These are phyloP conservation scores for Leccinum subtestaceum DNA, from an alignment of 768 basidiomycete species.

Conservation along the genomic window DNA sequence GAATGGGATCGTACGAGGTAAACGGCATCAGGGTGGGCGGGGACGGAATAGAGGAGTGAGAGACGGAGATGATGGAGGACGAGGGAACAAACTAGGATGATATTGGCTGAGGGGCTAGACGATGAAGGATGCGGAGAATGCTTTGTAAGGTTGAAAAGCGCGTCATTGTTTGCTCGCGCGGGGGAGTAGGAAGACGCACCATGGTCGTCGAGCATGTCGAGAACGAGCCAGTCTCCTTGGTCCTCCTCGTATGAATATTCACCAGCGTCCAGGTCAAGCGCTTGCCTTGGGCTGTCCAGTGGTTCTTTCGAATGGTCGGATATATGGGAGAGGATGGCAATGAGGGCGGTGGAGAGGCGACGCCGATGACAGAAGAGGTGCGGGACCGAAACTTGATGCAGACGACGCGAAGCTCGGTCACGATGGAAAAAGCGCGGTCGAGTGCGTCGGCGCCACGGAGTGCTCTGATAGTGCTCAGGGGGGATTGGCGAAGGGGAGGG, in stretches of 20 bases:
- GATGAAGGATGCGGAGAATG: slow-evolving; percentile 53
- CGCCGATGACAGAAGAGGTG: not conserved
- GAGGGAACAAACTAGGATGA: slow-evolving; percentile 42
- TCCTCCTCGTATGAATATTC: slow-evolving; percentile 4
- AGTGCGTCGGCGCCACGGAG: slow-evolving; percentile 48
- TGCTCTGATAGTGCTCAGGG: slow-evolving; percentile 39
- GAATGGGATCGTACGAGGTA: slow-evolving; percentile 38
- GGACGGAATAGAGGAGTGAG: slow-evolving; percentile 31
- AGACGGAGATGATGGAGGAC: slow-evolving; percentile 55
- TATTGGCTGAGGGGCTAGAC: slow-evolving; percentile 35
- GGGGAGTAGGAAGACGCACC: slow-evolving; percentile 26
- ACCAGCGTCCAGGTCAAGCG: not conserved
- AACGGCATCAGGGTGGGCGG: slow-evolving; percentile 14
- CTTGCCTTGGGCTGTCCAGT: slow-evolving; percentile 5
- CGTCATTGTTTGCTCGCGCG: not conserved
- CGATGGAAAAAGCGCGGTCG: slow-evolving; percentile 24
- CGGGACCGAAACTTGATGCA: slow-evolving; percentile 39
- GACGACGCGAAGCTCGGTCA: slow-evolving; percentile 32
- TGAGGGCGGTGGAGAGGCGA: slow-evolving; percentile 19
- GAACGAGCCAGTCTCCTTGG: slow-evolving; percentile 48
- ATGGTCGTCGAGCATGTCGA: slow-evolving; percentile 49
- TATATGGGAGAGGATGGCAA: slow-evolving; percentile 26
- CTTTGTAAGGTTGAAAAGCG: slow-evolving; percentile 41
- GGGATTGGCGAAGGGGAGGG: slow-evolving; percentile 37
- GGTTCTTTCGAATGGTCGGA: slow-evolving; percentile 7